Base-by-base conservation (phyloP, 345 rosid species). In the Ailanthus altissimus region DNA sequence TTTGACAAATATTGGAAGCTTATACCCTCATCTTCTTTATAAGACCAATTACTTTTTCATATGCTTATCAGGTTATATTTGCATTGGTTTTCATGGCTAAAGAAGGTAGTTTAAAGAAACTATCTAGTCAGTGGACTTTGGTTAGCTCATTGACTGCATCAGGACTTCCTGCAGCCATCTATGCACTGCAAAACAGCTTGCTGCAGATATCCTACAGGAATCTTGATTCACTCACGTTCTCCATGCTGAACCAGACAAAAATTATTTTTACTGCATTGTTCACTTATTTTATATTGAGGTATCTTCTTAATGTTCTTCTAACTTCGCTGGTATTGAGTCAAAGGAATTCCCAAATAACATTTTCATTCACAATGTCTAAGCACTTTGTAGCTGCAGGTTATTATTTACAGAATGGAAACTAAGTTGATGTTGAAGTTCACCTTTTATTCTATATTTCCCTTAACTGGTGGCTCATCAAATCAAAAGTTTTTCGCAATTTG, bases 171-270 rank as follows among this genome's bases (percentile, higher is more conserved):
- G 98, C 98, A 11, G 97, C 95, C 50, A 89, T 97, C 51, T 97
- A 97, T 65, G 99, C 99, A 5, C 79, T 97, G 80, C 98, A 97
- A 81, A 97, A 97, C 84, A 97, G 99, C 84, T 89, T 97, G 93
- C 86, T 97, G 84, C 99, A 94, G 91, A 92, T 97, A 79, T 94
- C 99, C 49, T 97, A 97, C 90, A 86, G 85, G 85, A 92, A 85
- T 88, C 98, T 97, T 43, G 99, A 94, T 85, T 97, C 98, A 23
- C 91, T 97, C 67, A 91, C 98, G 0, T 97, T 97, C 86, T 92
- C 99, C 14, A 89, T 96, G 72, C 87, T 96, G 82, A 97, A 94
- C 88, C 99, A 97, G 89, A 97, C 97, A 13, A 97, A 97, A 82
- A 89, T 97, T 75, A 84, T 97, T 66, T 97, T 91, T 84, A 94